Evolutionary conservation across 2,329 filamentous ascomycete species (phyloP).

Genomic region (Penicillium verrucosum): DNA sequence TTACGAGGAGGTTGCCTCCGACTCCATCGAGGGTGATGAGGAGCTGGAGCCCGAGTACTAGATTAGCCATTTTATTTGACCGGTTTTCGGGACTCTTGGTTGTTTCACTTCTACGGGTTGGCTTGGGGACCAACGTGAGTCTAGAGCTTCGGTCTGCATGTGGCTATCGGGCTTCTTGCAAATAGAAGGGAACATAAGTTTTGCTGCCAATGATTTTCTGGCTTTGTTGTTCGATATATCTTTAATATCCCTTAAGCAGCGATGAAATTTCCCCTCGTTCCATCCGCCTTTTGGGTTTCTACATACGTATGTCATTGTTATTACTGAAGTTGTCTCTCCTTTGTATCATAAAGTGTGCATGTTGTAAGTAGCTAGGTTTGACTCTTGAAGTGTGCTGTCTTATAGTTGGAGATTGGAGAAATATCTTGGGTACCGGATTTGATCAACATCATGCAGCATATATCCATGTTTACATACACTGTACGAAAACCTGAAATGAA

Average conservation of each 20-base stretch:
- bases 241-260: conserved; percentile 41
- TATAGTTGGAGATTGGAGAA: not conserved
- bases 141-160: conserved; percentile 24
- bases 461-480: not conserved
- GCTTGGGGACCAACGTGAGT: conserved; percentile 25
- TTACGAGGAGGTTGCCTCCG: conserved; percentile 97
- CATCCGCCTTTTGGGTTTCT: conserved; percentile 16
- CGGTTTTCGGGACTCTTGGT: conserved; percentile 16
- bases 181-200: conserved; percentile 40
- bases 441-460: not conserved
- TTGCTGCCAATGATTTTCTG: conserved; percentile 36
- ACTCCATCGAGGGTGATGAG: conserved; percentile 74
- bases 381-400: not conserved
- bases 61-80: conserved; percentile 27
- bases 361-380: not conserved
- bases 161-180: conserved; percentile 31
- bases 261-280: conserved; percentile 39
- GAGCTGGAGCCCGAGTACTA: conserved; percentile 94
- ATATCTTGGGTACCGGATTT: not conserved
- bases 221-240: conserved; percentile 39
- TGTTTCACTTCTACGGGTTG: conserved; percentile 20
- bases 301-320: conserved; percentile 22
- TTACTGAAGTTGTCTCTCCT: conserved; percentile 11
- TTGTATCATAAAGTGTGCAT: not conserved
- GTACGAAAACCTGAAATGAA: no score